Evolutionary conservation across 495 filamentous ascomycete species (phyloP), one percentile per base, ranked within the genome.

Genomic region (Aspergillus leporis): DNA sequence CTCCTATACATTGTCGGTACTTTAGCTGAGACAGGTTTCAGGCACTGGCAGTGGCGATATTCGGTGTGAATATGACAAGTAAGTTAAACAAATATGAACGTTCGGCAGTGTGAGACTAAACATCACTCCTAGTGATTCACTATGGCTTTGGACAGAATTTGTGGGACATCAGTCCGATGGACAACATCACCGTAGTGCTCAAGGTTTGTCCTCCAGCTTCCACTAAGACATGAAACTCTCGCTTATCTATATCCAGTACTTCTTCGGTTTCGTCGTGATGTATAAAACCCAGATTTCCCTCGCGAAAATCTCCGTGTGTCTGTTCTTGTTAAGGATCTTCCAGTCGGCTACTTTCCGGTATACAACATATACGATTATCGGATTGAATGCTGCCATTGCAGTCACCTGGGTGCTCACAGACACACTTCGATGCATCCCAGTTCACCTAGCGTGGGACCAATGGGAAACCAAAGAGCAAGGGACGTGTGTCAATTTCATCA

Each of bases 301-400:
- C 36, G 76, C 74, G 66, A 82, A 83, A 47, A 76, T 74, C 51
- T 84, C 82, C 25, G 85, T 69, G 46, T 76, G 73, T 55, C 70
- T 81, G 18, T 86, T 78, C 61, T 64, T 78, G 14, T 66, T 78
- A 1, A 71, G 73, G 1, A 74, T 76, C 49, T 78, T 74, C 62
- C 66, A 74, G 47, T 69, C 69, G 7, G 61, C 59, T 45, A 25
- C 53, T 16, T 77, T 74, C 63, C 71, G 74, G 22, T 68, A 62
- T 32, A 53, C 63, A 40, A 54, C 70, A 6, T 75, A 73, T 31
- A 58, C 23, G 2, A 58, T 77, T 7, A 75, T 77, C 21, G 73
- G 21, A 0, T 34, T 72, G 21, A 73, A 75, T 23, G 55, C 67
- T 18, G 53, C 65, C 22, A 72, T 72, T 40, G 71, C 64, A 16